Percentiles rank a stretch among this genome's conserved stretches.
Conservation (phyloP, 2,329 filamentous ascomycete species). For the Curvularia eragrostidis region DNA sequence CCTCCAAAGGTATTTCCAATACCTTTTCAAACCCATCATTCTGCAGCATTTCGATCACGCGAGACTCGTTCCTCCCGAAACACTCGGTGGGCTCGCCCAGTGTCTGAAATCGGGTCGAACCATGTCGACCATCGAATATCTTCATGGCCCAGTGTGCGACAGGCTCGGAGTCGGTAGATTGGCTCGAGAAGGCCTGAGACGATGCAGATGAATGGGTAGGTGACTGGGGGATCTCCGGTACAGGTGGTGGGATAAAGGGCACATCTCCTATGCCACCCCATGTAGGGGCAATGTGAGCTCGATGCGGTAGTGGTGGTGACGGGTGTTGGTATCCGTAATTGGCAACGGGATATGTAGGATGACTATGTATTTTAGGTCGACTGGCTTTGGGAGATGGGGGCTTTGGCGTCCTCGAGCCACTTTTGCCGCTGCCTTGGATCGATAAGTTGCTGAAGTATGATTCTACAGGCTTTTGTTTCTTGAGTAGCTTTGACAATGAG, state of each 20-base stretch:
- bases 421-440: slow-evolving; percentile 27
- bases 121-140: slow-evolving; percentile 53
- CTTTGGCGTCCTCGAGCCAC: slow-evolving; percentile 38
- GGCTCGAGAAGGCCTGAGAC: slow-evolving; percentile 49
- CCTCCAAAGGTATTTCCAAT: slow-evolving; percentile 56
- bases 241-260: slow-evolving; percentile 44
- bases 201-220: slow-evolving; percentile 54
- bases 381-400: slow-evolving; percentile 34
- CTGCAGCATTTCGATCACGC: slow-evolving; percentile 43
- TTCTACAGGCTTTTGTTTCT: slow-evolving; percentile 45
- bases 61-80: slow-evolving; percentile 45
- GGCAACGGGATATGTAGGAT: slow-evolving; percentile 35
- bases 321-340: slow-evolving; percentile 22
- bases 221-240: slow-evolving; percentile 50
- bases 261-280: slow-evolving; percentile 39
- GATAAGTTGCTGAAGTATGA: slow-evolving; percentile 43
- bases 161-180: slow-evolving; percentile 43
- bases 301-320: slow-evolving; percentile 21
- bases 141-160: slow-evolving; percentile 54
- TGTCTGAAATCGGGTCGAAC: slow-evolving; percentile 46
- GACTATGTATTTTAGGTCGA: slow-evolving; percentile 39
- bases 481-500: slow-evolving; percentile 42
- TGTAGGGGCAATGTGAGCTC: slow-evolving; percentile 26
- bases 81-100: slow-evolving; percentile 45
- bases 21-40: slow-evolving; percentile 53